Percentiles rank a stretch among this genome's conserved stretches.
These are phyloP conservation scores for Verbascum thapsus DNA, from an alignment of 257 asterid species.

Conservation along the genomic window DNA sequence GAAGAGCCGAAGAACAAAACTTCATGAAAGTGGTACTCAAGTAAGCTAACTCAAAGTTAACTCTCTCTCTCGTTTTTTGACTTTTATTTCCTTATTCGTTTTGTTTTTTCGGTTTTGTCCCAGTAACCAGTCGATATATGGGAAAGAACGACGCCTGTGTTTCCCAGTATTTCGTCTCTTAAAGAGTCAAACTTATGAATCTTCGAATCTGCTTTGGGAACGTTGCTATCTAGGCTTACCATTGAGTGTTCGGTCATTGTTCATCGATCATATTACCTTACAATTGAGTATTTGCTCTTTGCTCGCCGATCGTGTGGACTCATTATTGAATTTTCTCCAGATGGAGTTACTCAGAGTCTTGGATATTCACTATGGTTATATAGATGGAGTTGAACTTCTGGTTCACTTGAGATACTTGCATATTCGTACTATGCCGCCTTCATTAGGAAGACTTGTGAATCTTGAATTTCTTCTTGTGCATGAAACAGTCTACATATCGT, in stretches of 20 bases:
- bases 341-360: constrained; percentile 28
- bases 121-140: background rate
- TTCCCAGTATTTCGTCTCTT: background rate
- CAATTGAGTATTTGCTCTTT: too few relatives aligned
- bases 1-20: constrained; percentile 13
- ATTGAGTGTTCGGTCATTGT: background rate
- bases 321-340: background rate
- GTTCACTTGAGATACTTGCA: constrained; percentile 26
- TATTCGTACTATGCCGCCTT: background rate
- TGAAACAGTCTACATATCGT: background rate
- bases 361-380: too few relatives aligned
- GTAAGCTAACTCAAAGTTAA: too few relatives aligned
- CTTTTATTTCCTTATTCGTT: background rate
- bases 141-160: background rate
- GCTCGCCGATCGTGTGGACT: too few relatives aligned
- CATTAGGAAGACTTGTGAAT: constrained; percentile 15
- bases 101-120: background rate
- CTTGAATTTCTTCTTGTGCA: constrained; percentile 25
- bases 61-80: background rate
- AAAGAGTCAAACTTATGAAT: background rate
- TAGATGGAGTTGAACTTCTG: background rate
- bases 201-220: too few relatives aligned
- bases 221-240: background rate
- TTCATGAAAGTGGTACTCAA: constrained; percentile 5
- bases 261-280: too few relatives aligned